A percentile compares a stretch with the other conserved stretches of the same genome.
Evolutionary conservation across 345 rosid species (phyloP).

Genomic region (Alliaria petiolata): DNA sequence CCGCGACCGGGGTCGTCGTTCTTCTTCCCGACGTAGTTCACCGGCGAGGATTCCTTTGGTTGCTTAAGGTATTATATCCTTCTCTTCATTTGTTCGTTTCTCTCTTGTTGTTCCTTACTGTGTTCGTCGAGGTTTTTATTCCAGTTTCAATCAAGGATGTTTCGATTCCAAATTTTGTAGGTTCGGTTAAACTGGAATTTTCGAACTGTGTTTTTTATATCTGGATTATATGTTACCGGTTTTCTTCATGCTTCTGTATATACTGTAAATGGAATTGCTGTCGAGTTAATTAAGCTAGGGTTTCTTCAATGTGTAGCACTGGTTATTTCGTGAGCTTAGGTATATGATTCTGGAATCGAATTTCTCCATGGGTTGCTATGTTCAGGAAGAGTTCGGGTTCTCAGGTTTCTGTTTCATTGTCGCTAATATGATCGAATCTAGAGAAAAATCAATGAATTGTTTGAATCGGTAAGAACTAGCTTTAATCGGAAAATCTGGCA

Average conservation of each 20-base stretch:
- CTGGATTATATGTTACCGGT: background rate
- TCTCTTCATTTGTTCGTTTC: background rate
- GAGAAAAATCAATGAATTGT: too few species aligned
- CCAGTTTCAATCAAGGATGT: background rate
- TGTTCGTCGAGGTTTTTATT: background rate
- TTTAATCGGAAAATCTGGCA: background rate
- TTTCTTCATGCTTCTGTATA: background rate
- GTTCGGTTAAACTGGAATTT: background rate
- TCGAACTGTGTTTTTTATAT: background rate
- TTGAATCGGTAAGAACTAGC: background rate
- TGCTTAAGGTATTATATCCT: background rate
- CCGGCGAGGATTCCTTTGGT: background rate
- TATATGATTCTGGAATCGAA: too few species aligned
- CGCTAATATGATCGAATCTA: too few species aligned
- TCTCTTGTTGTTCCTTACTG: background rate
- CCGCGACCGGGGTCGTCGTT: background rate
- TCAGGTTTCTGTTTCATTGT: too few species aligned
- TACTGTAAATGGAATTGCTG: background rate
- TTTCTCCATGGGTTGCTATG: too few species aligned
- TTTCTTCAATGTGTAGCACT: too few species aligned
- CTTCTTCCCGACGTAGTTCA: background rate
- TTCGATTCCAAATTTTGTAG: background rate
- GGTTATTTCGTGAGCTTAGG: too few species aligned
- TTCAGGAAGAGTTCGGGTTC: too few species aligned
- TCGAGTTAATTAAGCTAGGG: background rate